A percentile compares a stretch with the other conserved stretches of the same genome.
phyloP scores from a whole-genome alignment of 257 asterid genomes.

The Voacanga thouarsii region DNA sequence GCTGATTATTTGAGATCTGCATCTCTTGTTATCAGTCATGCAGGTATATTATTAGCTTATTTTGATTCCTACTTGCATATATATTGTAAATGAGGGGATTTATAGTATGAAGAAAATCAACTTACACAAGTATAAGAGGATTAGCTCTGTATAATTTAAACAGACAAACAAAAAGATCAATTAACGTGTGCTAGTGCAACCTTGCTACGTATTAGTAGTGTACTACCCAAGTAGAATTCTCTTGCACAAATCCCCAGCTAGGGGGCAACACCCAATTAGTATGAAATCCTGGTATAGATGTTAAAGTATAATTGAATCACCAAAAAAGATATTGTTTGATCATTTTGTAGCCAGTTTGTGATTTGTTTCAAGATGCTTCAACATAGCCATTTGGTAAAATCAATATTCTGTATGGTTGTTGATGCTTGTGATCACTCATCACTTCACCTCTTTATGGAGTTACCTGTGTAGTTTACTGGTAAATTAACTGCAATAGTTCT shows the following conservation, averaged over 20 bases:
- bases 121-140: neutral
- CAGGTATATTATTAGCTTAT: slow-evolving; percentile 41
- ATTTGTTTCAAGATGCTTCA: neutral
- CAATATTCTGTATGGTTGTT: neutral
- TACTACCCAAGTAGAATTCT: neutral
- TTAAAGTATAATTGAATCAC: neutral
- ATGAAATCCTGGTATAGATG: neutral
- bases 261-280: neutral
- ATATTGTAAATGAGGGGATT: neutral
- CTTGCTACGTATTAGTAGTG: neutral
- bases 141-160: neutral
- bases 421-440: neutral
- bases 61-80: neutral
- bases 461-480: neutral
- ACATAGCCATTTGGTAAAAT: neutral
- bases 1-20: slow-evolving; percentile 79
- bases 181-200: neutral
- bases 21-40: slow-evolving; percentile 91
- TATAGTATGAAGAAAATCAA: neutral
- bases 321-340: neutral
- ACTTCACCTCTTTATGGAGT: neutral
- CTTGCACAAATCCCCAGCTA: neutral
- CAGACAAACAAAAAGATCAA: neutral
- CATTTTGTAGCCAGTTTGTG: neutral
- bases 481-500: neutral